Conservation (phyloP, 805 yeast species). For the fission yeast (Schizosaccharomyces pombe) region DNA sequence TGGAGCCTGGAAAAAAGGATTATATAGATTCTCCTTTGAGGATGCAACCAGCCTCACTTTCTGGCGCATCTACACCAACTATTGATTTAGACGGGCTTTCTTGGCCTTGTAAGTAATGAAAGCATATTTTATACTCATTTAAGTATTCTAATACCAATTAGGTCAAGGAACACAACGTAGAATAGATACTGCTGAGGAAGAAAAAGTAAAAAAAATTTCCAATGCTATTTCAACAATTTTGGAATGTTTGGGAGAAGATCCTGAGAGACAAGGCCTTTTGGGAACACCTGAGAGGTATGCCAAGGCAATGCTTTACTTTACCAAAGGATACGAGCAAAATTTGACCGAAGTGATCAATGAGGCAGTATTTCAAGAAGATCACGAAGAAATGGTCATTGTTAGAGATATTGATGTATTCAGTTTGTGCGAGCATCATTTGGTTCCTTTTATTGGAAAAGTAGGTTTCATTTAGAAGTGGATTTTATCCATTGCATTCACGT, state of each 20-base stretch:
- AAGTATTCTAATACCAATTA: no score
- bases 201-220: conserved; percentile 35
- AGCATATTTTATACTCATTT: no score
- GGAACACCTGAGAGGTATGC: conserved; percentile 96
- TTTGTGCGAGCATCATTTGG: conserved; percentile 90
- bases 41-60: background rate
- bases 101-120: conserved; percentile 4
- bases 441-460: conserved; percentile 77
- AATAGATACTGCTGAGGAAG: background rate
- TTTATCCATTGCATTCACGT: no score
- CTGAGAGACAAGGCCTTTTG: conserved; percentile 61
- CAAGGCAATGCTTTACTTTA: conserved; percentile 81
- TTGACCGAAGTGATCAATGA: conserved; percentile 75
- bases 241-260: conserved; percentile 77
- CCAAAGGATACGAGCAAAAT: conserved; percentile 90
- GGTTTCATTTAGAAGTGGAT: background rate
- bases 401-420: conserved; percentile 82
- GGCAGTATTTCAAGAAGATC: conserved; percentile 94
- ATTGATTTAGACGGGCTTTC: conserved; percentile 4
- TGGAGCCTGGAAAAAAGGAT: background rate
- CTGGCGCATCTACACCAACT: background rate
- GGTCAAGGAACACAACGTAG: background rate
- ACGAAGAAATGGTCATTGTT: conserved; percentile 96
- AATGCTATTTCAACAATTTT: conserved; percentile 53
- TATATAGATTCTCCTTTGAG: background rate